phyloP scores from a whole-genome alignment of 768 basidiomycete genomes.

The Trametes villosa region DNA sequence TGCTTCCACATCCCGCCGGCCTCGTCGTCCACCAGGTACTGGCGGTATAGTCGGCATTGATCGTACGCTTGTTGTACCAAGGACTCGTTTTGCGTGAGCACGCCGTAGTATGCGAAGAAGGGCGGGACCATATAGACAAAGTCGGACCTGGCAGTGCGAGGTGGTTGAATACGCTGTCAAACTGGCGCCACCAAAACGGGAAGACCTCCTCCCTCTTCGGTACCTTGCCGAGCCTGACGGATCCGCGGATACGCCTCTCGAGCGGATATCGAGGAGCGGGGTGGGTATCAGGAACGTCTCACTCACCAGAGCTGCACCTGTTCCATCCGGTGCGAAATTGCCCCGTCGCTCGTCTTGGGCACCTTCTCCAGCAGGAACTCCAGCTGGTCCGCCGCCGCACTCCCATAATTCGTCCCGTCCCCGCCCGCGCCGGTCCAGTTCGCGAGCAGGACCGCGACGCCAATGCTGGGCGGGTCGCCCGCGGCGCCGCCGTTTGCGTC shows the following conservation, averaged over 20 bases:
- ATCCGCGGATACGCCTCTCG: neutral
- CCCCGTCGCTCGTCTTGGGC: constrained; percentile 72
- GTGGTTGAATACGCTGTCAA: constrained; percentile 11
- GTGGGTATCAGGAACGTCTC: too few relatives aligned
- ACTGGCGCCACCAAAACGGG: neutral
- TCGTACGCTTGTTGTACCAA: constrained; percentile 64
- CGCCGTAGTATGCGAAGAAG: constrained; percentile 86
- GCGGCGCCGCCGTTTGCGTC: constrained; percentile 59
- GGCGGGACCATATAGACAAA: constrained; percentile 87
- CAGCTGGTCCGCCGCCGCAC: constrained; percentile 69
- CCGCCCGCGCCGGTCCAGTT: constrained; percentile 52
- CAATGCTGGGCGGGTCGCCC: constrained; percentile 80
- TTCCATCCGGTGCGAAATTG: constrained; percentile 75
- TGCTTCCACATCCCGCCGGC: constrained; percentile 76
- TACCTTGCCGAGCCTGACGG: too few relatives aligned
- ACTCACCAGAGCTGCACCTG: constrained; percentile 75
- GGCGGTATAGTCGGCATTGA: constrained; percentile 66
- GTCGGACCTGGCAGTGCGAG: constrained; percentile 65
- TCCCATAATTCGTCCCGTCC: constrained; percentile 58
- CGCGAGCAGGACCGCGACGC: constrained; percentile 67
- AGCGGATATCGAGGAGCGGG: too few relatives aligned
- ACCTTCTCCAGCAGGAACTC: constrained; percentile 59
- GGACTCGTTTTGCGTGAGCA: constrained; percentile 56
- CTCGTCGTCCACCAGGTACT: constrained; percentile 56
- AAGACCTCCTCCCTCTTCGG: neutral